These are phyloP conservation scores for Corylus heterophylla DNA, from an alignment of 306 rosid species.

Conservation along the genomic window DNA sequence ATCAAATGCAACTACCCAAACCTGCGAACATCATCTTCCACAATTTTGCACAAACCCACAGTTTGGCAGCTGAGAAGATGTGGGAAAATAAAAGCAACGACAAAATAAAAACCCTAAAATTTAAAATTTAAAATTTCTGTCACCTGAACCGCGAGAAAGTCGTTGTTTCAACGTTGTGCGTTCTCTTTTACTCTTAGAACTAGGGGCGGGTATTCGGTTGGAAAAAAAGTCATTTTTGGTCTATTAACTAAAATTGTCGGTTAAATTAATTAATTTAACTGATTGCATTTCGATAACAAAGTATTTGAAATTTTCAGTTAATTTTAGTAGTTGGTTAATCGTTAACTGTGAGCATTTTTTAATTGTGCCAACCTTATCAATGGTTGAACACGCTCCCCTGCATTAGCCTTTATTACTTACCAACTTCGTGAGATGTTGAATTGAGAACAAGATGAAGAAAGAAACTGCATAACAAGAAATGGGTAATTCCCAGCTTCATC, in stretches of 20 bases:
- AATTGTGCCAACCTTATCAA: too few relatives aligned
- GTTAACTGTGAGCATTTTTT: too few relatives aligned
- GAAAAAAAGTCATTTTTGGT: too few relatives aligned
- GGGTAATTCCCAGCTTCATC: conserved; percentile 28
- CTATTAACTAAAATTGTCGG: too few relatives aligned
- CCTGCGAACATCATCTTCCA: neutral
- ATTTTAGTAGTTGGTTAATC: too few relatives aligned
- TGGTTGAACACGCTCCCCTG: too few relatives aligned
- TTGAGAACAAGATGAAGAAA: conserved; percentile 31
- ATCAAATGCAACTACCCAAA: neutral
- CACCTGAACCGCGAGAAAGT: neutral
- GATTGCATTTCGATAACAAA: too few relatives aligned
- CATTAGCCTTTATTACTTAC: conserved; percentile 30
- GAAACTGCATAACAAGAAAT: conserved; percentile 31
- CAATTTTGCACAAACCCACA: conserved; percentile 13
- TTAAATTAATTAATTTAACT: too few relatives aligned
- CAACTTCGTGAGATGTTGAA: conserved; percentile 51
- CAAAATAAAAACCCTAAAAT: conserved; percentile 3
- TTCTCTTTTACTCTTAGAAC: neutral
- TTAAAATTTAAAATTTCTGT: neutral
- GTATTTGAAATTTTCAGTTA: too few relatives aligned
- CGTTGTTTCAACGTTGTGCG: conserved; percentile 13
- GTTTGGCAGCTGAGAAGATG: neutral
- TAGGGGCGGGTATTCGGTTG: too few relatives aligned
- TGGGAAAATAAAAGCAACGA: neutral